Conservation (phyloP, 306 rosid species). For the Astragalus glycyphyllos region DNA sequence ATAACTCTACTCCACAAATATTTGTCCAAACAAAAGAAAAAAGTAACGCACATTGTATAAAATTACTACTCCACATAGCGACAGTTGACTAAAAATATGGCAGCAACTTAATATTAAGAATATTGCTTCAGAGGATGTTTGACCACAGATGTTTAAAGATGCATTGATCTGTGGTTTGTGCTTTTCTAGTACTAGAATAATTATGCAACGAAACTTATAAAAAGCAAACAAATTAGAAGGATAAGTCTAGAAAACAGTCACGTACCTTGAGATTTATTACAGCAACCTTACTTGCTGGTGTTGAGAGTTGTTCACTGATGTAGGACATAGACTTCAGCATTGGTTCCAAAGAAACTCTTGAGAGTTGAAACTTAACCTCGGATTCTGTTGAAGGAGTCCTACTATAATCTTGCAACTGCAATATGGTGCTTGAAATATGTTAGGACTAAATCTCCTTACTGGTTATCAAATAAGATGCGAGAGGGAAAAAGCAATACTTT, state of each 20-base stretch:
- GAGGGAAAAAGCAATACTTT: constrained; percentile 8
- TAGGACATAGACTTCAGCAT: constrained; percentile 95
- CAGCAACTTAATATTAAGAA: constrained; percentile 28
- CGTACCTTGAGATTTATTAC: constrained; percentile 86
- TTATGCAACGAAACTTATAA: constrained; percentile 14
- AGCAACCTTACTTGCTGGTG: constrained; percentile 94
- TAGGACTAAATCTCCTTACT: constrained; percentile 23
- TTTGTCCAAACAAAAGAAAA: constrained; percentile 1
- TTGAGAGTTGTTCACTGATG: constrained; percentile 89
- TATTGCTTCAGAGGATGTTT: constrained; percentile 15
- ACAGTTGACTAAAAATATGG: constrained; percentile 1
- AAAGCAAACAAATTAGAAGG: constrained; percentile 17
- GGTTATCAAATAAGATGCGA: constrained; percentile 34
- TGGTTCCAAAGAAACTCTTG: constrained; percentile 86
- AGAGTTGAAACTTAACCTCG: constrained; percentile 96
- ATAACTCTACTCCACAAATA: neutral
- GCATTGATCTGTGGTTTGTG: neutral
- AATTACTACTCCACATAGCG: constrained; percentile 1
- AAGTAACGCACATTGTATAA: neutral
- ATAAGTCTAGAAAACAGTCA: constrained; percentile 27
- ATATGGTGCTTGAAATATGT: constrained; percentile 35
- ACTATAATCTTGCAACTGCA: constrained; percentile 90
- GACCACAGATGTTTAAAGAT: constrained; percentile 23
- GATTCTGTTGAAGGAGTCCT: constrained; percentile 76
- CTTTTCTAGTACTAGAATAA: constrained; percentile 29